Percentiles rank a stretch among this genome's conserved stretches.
Evolutionary conservation across 2,329 filamentous ascomycete species (phyloP).

Genomic region (Colletotrichum tropicale): DNA sequence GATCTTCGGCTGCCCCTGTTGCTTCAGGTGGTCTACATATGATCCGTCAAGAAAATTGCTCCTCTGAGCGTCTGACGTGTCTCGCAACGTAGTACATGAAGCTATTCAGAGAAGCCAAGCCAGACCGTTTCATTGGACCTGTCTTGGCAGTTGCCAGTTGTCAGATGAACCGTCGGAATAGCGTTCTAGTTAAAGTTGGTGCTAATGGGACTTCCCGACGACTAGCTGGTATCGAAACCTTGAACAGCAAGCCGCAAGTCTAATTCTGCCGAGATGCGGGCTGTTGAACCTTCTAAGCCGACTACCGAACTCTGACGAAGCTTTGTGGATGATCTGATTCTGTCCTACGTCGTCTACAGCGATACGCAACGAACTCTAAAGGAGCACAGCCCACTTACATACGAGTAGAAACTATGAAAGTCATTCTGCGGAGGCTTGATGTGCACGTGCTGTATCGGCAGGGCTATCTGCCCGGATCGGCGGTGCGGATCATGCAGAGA

Average conservation of each 20-base stretch:
- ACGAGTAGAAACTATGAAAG: not conserved
- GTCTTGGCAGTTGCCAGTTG: no score
- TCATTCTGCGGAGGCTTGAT: not conserved
- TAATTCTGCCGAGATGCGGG: not conserved
- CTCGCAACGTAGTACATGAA: not conserved
- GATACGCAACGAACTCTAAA: no score
- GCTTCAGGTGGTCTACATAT: not conserved
- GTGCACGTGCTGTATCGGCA: not conserved
- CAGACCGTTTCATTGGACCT: no score
- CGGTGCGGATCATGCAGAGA: not conserved
- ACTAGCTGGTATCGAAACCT: no score
- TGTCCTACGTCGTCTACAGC: no score
- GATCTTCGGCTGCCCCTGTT: rapidly evolving
- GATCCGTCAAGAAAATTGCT: not conserved
- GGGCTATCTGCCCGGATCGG: not conserved
- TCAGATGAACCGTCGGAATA: no score
- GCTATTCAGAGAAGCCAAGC: no score
- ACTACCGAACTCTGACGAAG: not conserved
- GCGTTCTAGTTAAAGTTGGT: no score
- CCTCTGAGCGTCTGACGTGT: rapidly evolving
- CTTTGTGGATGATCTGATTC: rapidly evolving
- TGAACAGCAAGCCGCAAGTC: not conserved
- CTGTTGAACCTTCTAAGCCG: not conserved
- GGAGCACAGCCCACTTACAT: not conserved
- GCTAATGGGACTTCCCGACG: no score